Base-by-base conservation (phyloP, 2,329 filamentous ascomycete genomes). In the Cercospora zeina region DNA sequence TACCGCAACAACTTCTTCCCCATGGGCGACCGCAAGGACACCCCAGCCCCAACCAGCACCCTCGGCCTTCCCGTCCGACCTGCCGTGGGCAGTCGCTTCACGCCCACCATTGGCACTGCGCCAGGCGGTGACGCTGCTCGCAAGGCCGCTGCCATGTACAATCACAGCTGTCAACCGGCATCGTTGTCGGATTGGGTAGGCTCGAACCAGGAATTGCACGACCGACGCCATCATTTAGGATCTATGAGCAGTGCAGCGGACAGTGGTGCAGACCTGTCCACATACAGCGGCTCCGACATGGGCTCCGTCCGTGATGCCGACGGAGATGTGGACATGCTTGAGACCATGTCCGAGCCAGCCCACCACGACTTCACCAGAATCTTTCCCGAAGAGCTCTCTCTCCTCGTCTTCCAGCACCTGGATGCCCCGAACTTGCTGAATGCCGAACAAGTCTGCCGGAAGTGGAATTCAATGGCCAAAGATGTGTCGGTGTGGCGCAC, bases 401-500 rank as follows among this genome's bases (percentile, higher is more conserved):
- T 84, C 27, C 78, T 83, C 45, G 80, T 88, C 55, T 78, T 89
- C 59, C 82, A 83, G 1, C 83, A 83, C 69, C 79, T 89, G 42
- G 85, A 87, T 65, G 81, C 82, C 5, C 73, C 76, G 39, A 84
- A 84, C 5, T 77, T 89, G 47, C 78, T 82, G 59, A 77, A 77
- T 54, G 80, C 81, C 31, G 83, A 86, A 69, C 73, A 78, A 14
- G 85, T 88, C 19, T 86, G 81, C n/a, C 78, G 73, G 49, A 71
- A 75, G 55, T 89, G 87, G 87, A 74, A 80, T 64, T 75, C 78
- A 19, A 77, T 83, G 62, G 84, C 84, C 31, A 78, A 78, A 14
- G 85, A 84, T 24, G 78, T 78, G 24, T 81, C 85, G 66, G 83
- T 88, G 49, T 89, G 87, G 87, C 82, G 82, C 59, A 77, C 79